Conservation (phyloP, 2,329 filamentous ascomycete species). For the Ophiobolus disseminans region DNA sequence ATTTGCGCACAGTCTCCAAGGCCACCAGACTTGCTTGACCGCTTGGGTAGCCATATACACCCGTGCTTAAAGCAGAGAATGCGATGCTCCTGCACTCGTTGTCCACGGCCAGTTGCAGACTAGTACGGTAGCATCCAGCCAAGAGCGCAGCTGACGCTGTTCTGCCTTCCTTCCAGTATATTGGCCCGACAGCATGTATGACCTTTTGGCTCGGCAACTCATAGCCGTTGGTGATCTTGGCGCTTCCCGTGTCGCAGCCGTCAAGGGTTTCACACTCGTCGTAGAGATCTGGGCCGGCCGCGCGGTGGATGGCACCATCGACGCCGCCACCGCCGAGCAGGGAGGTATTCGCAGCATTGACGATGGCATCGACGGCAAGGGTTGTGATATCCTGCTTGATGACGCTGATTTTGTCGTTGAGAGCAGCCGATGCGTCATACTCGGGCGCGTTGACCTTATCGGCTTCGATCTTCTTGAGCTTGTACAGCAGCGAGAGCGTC, state of each 20-base stretch:
- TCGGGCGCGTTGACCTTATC: conserved; percentile 14
- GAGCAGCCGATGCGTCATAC: conserved; percentile 25
- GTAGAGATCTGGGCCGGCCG: conserved; percentile 73
- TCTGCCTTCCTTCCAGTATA: conserved; percentile 64
- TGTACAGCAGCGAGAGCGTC: conserved; percentile 71
- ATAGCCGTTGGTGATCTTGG: conserved; percentile 84
- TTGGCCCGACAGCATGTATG: conserved; percentile 89
- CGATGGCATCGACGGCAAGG: conserved; percentile 79
- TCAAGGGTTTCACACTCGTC: conserved; percentile 73
- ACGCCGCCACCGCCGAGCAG: conserved; percentile 91
- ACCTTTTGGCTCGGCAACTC: conserved; percentile 76
- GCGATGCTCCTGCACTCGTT: conserved; percentile 74
- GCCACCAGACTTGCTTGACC: conserved; percentile 75
- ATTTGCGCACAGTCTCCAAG: conserved; percentile 64
- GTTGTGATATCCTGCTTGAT: conserved; percentile 82
- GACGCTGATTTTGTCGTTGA: conserved; percentile 74
- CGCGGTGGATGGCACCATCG: conserved; percentile 76
- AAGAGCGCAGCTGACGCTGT: conserved; percentile 54
- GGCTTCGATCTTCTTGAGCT: conserved; percentile 57
- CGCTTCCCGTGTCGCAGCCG: conserved; percentile 78
- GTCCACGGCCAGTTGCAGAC: conserved; percentile 74
- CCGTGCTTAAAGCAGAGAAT: conserved; percentile 86
- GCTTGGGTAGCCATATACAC: conserved; percentile 87
- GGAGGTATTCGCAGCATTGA: conserved; percentile 86
- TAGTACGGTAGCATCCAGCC: conserved; percentile 72